Evolutionary conservation across 176 grass and related monocot genomes (phyloP), one percentile per base, ranked within the genome.

Genomic region (bread wheat (Triticum aestivum)): DNA sequence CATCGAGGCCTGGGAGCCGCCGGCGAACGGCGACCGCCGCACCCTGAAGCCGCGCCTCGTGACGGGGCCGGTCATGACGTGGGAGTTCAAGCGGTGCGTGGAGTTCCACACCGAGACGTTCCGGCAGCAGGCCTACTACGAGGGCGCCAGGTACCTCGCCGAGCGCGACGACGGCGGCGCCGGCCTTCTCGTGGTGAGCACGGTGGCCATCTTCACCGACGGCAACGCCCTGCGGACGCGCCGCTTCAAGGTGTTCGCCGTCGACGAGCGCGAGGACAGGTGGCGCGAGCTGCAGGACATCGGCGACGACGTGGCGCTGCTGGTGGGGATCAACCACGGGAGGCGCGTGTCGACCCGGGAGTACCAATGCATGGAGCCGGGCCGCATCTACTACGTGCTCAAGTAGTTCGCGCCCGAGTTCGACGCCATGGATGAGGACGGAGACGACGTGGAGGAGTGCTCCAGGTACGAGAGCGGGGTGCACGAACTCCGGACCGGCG

Each of bases 41-140:
- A 47, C 5, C n/a, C 0, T 74, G n/a, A 74, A 74, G 1, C 39
- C 41, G 71, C 71, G 71, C 0, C 71, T 74, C 41, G 71, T 74
- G 10, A 47, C 71, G 3, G 71, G 71, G 12, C 71, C 71, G 12
- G 71, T 74, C 8, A 27, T 74, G 71, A 47, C 71, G 1, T 74
- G 71, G 71, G 71, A 74, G 41, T 74, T 74, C 71, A 74, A 74
- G 71, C n/a, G 71, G 41, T 74, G 71, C 71, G 71, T 74, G 71
- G 71, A 74, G 39, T 74, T 74, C 41, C 41, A 47, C 71, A 27
- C 12, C 6, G 71, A 74, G 71, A 74, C 71, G 41, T 74, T 74
- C 71, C 41, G 71, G 71, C 41, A 47, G 41, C 71, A 45, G 23
- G 71, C 71, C 6, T 74, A 74, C 71, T 74, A 74, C 71, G 71